Conservation (phyloP, 2,329 filamentous ascomycete species). For the Phoma sp. region DNA sequence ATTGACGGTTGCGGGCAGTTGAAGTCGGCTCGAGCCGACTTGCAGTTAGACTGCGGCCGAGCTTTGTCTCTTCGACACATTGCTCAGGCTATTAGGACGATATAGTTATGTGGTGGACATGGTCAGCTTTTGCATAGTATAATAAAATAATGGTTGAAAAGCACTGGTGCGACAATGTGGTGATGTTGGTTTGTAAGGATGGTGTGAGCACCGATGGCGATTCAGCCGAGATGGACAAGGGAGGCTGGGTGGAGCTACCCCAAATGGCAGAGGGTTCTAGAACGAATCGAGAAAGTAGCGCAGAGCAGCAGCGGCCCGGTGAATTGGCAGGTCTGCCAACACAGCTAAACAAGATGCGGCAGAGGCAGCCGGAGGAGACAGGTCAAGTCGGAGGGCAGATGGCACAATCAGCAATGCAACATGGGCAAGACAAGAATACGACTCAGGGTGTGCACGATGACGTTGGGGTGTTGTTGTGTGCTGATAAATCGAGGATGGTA, state of each 20-base stretch:
- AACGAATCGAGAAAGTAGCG: conserved; percentile 20
- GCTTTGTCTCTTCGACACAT: neutral
- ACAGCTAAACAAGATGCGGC: neutral
- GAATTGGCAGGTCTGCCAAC: neutral
- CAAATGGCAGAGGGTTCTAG: conserved; percentile 19
- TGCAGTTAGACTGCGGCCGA: neutral
- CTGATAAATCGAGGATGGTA: conserved; percentile 39
- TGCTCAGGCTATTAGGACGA: conserved; percentile 1
- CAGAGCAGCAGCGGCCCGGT: conserved; percentile 1
- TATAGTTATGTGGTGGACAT: neutral
- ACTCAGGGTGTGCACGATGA: conserved; percentile 21
- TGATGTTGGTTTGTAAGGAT: conserved; percentile 4
- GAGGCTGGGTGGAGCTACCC: neutral
- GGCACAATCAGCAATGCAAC: neutral
- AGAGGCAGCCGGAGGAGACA: neutral
- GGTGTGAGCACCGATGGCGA: neutral
- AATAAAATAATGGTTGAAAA: conserved; percentile 1
- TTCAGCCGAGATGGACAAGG: neutral
- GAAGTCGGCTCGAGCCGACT: neutral
- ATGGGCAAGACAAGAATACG: conserved; percentile 3
- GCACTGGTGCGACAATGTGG: neutral
- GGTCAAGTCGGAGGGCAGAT: neutral
- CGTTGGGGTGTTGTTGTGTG: conserved; percentile 24
- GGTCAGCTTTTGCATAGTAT: conserved; percentile 1
- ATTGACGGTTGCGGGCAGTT: neutral